These are phyloP conservation scores for Alternaria atra DNA, from an alignment of 2,329 filamentous ascomycete species.

Conservation along the genomic window DNA sequence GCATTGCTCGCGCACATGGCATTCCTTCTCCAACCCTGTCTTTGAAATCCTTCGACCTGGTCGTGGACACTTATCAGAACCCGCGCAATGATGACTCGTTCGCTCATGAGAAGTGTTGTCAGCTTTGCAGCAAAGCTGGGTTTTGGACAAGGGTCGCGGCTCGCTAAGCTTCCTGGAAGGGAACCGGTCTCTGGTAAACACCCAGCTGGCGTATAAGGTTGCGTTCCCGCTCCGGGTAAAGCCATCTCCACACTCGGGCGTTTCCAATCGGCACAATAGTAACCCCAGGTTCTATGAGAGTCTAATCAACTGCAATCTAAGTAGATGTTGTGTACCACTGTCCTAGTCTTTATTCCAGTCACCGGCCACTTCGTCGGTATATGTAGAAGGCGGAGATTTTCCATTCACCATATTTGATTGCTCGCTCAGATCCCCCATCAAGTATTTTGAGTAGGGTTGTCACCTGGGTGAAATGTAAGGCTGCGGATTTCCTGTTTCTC, in stretches of 20 bases:
- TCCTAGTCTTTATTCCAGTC: slow-evolving; percentile 28
- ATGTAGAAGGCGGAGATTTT: slow-evolving; percentile 33
- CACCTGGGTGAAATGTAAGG: slow-evolving; percentile 30
- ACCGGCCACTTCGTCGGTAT: slow-evolving; percentile 32
- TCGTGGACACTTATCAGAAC: background rate
- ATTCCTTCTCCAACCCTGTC: background rate
- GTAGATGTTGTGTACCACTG: slow-evolving; percentile 34
- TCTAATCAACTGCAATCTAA: slow-evolving; percentile 46
- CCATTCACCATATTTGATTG: slow-evolving; percentile 36
- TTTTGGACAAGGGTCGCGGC: slow-evolving; percentile 15
- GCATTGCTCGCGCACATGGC: background rate
- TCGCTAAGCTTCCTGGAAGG: slow-evolving; percentile 32
- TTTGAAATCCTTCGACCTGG: slow-evolving; percentile 4
- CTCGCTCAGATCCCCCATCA: slow-evolving; percentile 24
- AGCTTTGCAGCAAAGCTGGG: slow-evolving; percentile 16
- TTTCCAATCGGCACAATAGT: slow-evolving; percentile 34
- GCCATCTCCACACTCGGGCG: slow-evolving; percentile 30
- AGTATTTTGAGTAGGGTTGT: slow-evolving; percentile 20
- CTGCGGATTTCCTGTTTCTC: slow-evolving; percentile 21
- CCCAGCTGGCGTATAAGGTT: slow-evolving; percentile 33
- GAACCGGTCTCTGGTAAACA: slow-evolving; percentile 27
- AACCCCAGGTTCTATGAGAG: slow-evolving; percentile 27
- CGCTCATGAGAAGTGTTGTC: slow-evolving; percentile 12
- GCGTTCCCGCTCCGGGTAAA: slow-evolving; percentile 26
- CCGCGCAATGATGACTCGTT: slow-evolving; percentile 11